Conservation (phyloP, 2,329 filamentous ascomycete species). For the Zymoseptoria brevis region DNA sequence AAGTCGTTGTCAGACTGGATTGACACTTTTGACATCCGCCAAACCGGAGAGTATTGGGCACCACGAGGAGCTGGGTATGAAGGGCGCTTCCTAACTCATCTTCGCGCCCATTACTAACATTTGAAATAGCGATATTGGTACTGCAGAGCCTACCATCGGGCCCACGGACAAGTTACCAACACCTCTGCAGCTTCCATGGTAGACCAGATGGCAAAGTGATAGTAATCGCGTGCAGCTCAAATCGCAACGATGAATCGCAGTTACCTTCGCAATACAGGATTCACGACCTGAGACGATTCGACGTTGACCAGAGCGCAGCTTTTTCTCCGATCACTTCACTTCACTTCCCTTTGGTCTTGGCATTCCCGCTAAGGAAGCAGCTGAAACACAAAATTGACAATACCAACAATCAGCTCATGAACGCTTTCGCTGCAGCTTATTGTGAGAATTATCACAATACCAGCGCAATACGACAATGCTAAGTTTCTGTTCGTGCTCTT, state of each 20-base stretch:
- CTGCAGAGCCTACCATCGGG: constrained; percentile 56
- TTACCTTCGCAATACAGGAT: background rate
- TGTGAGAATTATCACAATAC: background rate
- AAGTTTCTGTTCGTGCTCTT: too few relatives aligned
- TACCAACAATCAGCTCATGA: background rate
- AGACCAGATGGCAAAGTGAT: background rate
- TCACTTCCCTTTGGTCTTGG: background rate
- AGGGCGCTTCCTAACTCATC: constrained; percentile 12
- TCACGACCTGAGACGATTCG: background rate
- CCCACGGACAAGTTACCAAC: constrained; percentile 46
- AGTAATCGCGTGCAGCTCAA: background rate
- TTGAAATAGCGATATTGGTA: constrained; percentile 56
- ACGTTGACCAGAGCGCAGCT: background rate
- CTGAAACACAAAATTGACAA: background rate
- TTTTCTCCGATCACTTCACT: background rate
- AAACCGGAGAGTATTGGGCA: constrained; percentile 66
- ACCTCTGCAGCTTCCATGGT: constrained; percentile 62
- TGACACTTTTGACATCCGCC: constrained; percentile 52
- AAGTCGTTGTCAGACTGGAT: constrained; percentile 55
- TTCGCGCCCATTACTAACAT: constrained; percentile 11
- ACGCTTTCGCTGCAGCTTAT: background rate
- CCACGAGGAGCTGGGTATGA: constrained; percentile 58
- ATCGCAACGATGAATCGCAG: background rate
- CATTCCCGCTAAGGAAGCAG: background rate
- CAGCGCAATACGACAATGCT: background rate